These are phyloP conservation scores for Aciculosporium take DNA, from an alignment of 2,329 filamentous ascomycete genomes.

Conservation along the genomic window DNA sequence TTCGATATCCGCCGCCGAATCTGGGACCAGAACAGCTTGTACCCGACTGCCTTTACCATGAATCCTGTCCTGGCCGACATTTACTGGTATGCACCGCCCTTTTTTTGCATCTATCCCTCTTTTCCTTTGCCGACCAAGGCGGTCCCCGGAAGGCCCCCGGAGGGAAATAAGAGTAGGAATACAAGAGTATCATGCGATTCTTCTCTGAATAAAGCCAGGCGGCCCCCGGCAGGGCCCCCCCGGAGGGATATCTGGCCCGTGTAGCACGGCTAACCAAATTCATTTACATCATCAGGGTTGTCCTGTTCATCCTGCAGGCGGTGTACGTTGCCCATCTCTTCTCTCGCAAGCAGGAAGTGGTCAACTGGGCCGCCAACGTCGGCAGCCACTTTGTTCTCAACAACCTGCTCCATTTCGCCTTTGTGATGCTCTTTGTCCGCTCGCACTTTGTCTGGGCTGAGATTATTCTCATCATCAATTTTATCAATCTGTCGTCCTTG, in stretches of 20 bases:
- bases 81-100: constrained; percentile 50
- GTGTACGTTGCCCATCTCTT: constrained; percentile 68
- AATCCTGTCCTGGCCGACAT: constrained; percentile 50
- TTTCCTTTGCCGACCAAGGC: neutral
- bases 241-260: too few species aligned
- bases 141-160: too few species aligned
- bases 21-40: constrained; percentile 57
- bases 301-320: constrained; percentile 61
- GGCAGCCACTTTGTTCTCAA: constrained; percentile 74
- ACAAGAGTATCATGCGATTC: too few species aligned
- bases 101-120: too few species aligned
- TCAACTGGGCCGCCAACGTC: constrained; percentile 59
- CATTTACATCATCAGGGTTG: constrained; percentile 36
- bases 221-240: too few species aligned
- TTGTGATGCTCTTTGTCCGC: constrained; percentile 71
- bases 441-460: constrained; percentile 63
- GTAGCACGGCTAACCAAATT: too few species aligned
- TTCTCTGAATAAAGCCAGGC: too few species aligned
- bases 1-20: constrained; percentile 46
- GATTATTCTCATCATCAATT: constrained; percentile 63
- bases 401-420: constrained; percentile 71
- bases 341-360: constrained; percentile 45
- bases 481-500: constrained; percentile 61
- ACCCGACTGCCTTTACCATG: constrained; percentile 60
- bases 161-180: too few species aligned